These are phyloP conservation scores for Glomus cerebriforme DNA, from an alignment of 192 early-diverging fungal genomes.

Conservation along the genomic window DNA sequence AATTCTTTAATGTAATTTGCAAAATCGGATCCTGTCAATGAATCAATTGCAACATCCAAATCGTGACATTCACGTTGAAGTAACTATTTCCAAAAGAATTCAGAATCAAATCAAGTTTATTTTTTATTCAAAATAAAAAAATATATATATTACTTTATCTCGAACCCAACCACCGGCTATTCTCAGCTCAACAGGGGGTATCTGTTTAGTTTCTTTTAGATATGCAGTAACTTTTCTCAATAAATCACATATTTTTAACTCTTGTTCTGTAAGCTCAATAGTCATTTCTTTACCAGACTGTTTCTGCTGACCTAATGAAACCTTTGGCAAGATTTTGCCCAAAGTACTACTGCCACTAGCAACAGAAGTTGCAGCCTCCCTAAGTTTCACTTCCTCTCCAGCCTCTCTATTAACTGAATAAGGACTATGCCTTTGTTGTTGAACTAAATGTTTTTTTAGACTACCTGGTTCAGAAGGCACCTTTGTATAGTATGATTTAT, in stretches of 20 bases:
- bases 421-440: neutral
- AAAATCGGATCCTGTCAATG: constrained; percentile 92
- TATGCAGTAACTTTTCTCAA: constrained; percentile 62
- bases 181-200: constrained; percentile 66
- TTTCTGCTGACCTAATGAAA: neutral
- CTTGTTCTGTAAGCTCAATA: neutral
- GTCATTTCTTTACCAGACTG: neutral
- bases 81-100: constrained; percentile 50
- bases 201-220: constrained; percentile 47
- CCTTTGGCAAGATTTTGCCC: neutral
- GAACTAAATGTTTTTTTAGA: neutral
- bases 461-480: neutral
- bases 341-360: neutral
- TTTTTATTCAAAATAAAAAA: neutral
- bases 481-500: neutral
- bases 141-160: constrained; percentile 72
- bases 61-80: constrained; percentile 85
- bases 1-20: constrained; percentile 72
- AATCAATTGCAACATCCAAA: constrained; percentile 92
- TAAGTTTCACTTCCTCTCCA: neutral
- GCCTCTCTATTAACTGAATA: neutral
- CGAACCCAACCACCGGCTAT: constrained; percentile 99
- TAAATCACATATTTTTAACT: constrained; percentile 36
- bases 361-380: neutral
- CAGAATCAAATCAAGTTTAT: neutral